Evolutionary conservation across 106 monocot genomes (phyloP), one percentile per base, ranked within the genome.

Genomic region (Dendrobium nobile): DNA sequence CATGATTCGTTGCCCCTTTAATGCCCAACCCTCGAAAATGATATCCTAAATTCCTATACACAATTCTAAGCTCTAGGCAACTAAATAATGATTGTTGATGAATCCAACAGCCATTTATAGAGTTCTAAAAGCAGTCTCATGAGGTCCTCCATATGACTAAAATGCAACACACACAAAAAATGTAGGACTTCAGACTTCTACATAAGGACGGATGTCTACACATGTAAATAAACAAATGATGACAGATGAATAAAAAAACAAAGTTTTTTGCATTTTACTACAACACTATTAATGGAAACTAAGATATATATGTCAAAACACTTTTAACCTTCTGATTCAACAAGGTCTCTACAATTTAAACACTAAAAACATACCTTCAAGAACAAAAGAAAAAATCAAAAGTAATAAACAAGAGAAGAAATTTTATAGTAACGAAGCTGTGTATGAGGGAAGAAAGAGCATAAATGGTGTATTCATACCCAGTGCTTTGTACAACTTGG

Each of bases 401-500:
- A 17, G 27, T 68, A 68, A 28, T 28, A 68, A 58, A 67, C 27
- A 67, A 67, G 41, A 41, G 0, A 40, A 41, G 11, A 72, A 72
- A 18, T 8, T 22, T 40, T 41, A 74, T 4, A 74, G 15, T 20
- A 74, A 19, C 20, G 1, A 19, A 20, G 44, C 9, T 33, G 24
- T 24, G 15, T 10, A 37, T 33, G 37, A 37, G 4, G 2, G 22
- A 22, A 61, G 51, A 51, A 13, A 51, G 51, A 51, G 51, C 15
- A 70, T 33, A 33, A 70, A 70, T 70, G 37, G 24, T 70, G 4
- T 37, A 47, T 76, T 44, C 77, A 78, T 92, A 99, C 98, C 98
- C 98, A 47, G 98, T 99, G 82, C 98, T 99, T 87, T 99, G 95
- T 47, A 99, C 95, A 77, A 99, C 95, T 95, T 95, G 95, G 74